Conservation (phyloP, 352 stramenopile genomes). For the Phytopythium mirpurense region DNA sequence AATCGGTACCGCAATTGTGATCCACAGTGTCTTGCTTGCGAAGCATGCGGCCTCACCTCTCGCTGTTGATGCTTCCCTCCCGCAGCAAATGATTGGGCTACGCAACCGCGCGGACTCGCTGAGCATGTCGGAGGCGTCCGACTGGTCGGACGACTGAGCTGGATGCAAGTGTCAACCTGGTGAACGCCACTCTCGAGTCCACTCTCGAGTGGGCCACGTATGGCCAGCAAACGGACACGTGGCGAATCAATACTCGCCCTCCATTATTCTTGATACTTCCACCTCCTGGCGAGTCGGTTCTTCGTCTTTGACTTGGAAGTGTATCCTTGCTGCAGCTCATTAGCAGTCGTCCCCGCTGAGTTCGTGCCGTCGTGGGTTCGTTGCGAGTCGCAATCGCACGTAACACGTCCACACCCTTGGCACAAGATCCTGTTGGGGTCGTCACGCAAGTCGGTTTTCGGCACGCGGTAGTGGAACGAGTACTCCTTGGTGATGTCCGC, state of each 20-base stretch:
- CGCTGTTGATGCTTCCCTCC: not conserved
- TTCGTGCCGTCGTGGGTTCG: constrained; percentile 9
- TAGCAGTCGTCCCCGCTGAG: not conserved
- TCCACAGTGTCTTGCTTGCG: not conserved
- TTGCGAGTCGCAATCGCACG: constrained; percentile 35
- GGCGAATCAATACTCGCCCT: constrained; percentile 9
- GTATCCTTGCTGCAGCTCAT: not conserved
- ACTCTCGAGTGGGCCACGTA: too few species aligned
- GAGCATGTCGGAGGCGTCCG: constrained; percentile 79
- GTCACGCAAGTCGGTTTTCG: constrained; percentile 56
- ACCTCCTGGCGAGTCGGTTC: constrained; percentile 24
- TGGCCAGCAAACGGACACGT: too few species aligned
- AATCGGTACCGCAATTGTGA: constrained; percentile 25
- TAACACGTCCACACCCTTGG: constrained; percentile 39
- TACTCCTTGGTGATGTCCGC: constrained; percentile 43
- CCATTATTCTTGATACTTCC: constrained; percentile 30
- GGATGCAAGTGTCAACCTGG: not conserved
- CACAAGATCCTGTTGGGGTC: constrained; percentile 35
- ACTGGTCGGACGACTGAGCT: constrained; percentile 82
- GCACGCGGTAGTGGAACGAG: constrained; percentile 51
- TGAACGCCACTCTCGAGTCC: too few species aligned
- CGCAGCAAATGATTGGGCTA: constrained; percentile 79
- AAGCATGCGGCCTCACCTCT: constrained; percentile 3
- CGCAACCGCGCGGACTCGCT: constrained; percentile 71
- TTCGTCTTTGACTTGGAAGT: constrained; percentile 17